Base-by-base conservation (phyloP, 805 yeast genomes). In the Sugiyamaella marilandica region DNA sequence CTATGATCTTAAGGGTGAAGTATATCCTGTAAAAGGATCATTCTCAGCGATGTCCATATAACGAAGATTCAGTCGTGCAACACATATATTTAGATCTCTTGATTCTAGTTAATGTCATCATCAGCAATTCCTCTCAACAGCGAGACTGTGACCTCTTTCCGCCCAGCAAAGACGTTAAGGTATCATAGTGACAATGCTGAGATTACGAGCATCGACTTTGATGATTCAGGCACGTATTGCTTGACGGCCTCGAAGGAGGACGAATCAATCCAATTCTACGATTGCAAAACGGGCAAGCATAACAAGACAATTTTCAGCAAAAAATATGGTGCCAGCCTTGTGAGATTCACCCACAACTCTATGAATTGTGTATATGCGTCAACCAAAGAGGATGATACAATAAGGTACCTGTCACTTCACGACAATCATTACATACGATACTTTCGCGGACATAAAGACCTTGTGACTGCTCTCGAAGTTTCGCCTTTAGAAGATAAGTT, bases 251-350 rank as follows among this genome's bases (percentile, higher is more conserved):
- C 95, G 2, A 81, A 83, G 3, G 95, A 87, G 5, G 96, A 89
- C 69, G 92, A 88, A 64, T 75, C 86, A 24, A 82, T 94, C 61
- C 95, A 89, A 62, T 71, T 94, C 16, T 92, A 89, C 66, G 96
- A 92, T 69, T 73, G 78, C n/a, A 76, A 77, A 55, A 53, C 65
- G 1, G 97, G 97, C 5, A 74, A 77, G 50, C 69, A 65, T 52
- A 57, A 54, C 43, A 86, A 84, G 60, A 80, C 89, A 2, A 77
- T 87, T 8, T 84, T 80, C 54, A 84, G 94, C 29, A 91, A 90
- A 70, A 94, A 94, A 65, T 94, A 94, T 62, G 99, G 99, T 0
- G 87, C 90, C 53, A 90, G 88, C 63, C 70, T 87, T 36, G 97
- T 96, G 2, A 75, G 82, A 45, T 94, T 94, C 67, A 83, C 96